phyloP scores from a whole-genome alignment of 495 filamentous ascomycete genomes.

The Neurospora sp. region DNA sequence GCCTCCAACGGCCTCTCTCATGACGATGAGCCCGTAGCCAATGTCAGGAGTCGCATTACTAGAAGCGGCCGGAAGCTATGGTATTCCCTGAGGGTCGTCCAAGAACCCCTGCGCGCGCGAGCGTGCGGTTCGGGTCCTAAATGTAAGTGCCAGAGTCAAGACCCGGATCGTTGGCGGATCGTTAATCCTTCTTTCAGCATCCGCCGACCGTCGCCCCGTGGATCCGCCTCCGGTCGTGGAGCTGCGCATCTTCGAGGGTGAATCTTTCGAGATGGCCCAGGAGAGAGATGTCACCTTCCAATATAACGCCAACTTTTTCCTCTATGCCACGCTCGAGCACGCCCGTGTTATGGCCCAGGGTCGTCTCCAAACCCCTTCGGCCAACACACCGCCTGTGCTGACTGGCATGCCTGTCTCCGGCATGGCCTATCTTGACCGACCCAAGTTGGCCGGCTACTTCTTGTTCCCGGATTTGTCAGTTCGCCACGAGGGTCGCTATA shows the following conservation, averaged over 20 bases:
- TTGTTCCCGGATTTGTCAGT: conserved; percentile 97
- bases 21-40: conserved; percentile 5
- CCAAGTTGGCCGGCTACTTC: conserved; percentile 86
- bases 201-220: conserved; percentile 90
- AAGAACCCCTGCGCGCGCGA: conserved; percentile 91
- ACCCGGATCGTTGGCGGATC: conserved; percentile 1
- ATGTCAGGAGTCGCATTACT: conserved; percentile 46
- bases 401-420: conserved; percentile 95
- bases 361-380: conserved; percentile 52
- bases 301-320: conserved; percentile 96
- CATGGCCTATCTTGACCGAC: conserved; percentile 92
- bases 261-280: conserved; percentile 41
- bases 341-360: conserved; percentile 79
- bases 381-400: conserved; percentile 68
- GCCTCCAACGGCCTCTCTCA: conserved; percentile 19
- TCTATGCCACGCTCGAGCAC: conserved; percentile 84
- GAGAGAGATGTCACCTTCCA: conserved; percentile 81
- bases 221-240: conserved; percentile 97
- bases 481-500: conserved; percentile 87
- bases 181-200: conserved; percentile 45
- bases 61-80: conserved; percentile 71
- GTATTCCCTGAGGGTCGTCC: conserved; percentile 78
- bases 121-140: conserved; percentile 94
- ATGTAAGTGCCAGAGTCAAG: conserved; percentile 46
- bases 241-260: conserved; percentile 74